These are phyloP conservation scores for Lobulomyces angularis DNA, from an alignment of 192 early-diverging fungal species.

Conservation along the genomic window DNA sequence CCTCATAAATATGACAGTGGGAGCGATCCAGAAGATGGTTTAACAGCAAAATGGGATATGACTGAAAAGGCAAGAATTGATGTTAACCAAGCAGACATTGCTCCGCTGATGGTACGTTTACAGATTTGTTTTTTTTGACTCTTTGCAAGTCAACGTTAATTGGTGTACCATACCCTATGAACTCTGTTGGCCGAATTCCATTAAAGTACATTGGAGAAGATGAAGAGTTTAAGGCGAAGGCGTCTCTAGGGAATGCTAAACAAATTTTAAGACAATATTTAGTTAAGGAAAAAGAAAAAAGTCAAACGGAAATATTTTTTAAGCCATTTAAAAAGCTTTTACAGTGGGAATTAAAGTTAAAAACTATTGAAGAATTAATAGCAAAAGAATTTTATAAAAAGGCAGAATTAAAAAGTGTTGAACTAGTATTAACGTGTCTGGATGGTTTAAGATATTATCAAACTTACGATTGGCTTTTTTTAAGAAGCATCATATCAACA, in stretches of 20 bases:
- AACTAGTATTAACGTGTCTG: slow-evolving; percentile 52
- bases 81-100: slow-evolving; percentile 89
- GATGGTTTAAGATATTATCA: slow-evolving; percentile 89
- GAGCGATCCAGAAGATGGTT: slow-evolving; percentile 48
- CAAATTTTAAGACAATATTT: slow-evolving; percentile 78
- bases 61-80: slow-evolving; percentile 55
- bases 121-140: slow-evolving; percentile 5
- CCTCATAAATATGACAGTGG: slow-evolving; percentile 28
- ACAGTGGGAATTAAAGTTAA: slow-evolving; percentile 6
- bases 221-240: slow-evolving; percentile 60
- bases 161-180: slow-evolving; percentile 77
- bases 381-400: slow-evolving; percentile 42
- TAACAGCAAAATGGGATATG: slow-evolving; percentile 62
- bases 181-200: slow-evolving; percentile 87
- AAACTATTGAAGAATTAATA: slow-evolving; percentile 46
- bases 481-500: slow-evolving; percentile 70
- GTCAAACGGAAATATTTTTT: slow-evolving; percentile 66
- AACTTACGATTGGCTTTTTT: slow-evolving; percentile 88
- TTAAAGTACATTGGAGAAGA: slow-evolving; percentile 60
- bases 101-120: slow-evolving; percentile 72
- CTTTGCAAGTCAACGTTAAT: slow-evolving; percentile 62
- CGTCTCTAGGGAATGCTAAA: slow-evolving; percentile 66
- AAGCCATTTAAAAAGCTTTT: slow-evolving; percentile 58
- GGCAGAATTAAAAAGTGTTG: slow-evolving; percentile 53
- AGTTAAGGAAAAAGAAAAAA: slow-evolving; percentile 70